phyloP scores from a whole-genome alignment of 2,329 filamentous ascomycete species.

The Phaeomoniella chlamydospora region DNA sequence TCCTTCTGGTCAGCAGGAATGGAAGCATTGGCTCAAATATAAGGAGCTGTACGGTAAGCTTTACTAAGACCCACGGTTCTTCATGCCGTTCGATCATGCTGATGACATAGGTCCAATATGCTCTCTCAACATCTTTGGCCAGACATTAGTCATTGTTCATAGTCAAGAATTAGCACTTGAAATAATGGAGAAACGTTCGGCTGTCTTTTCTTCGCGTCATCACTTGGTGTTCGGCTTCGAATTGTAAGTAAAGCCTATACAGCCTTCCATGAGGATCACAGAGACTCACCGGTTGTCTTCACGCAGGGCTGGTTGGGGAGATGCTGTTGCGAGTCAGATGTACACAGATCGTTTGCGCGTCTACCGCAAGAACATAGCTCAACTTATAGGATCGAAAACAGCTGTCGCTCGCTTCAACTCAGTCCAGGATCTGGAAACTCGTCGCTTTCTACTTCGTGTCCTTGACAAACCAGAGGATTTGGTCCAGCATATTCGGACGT shows the following conservation, averaged over 20 bases:
- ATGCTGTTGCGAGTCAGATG: slow-evolving; percentile 18
- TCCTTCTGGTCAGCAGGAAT: slow-evolving; percentile 20
- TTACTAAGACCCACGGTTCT: background rate
- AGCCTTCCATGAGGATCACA: too few species aligned
- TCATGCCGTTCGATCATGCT: background rate
- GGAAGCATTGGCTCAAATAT: slow-evolving; percentile 27
- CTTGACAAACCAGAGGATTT: slow-evolving; percentile 23
- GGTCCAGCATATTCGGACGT: slow-evolving; percentile 24
- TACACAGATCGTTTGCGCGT: slow-evolving; percentile 23
- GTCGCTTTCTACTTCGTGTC: slow-evolving; percentile 28
- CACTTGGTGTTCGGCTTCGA: slow-evolving; percentile 18
- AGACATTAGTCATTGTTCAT: slow-evolving; percentile 22
- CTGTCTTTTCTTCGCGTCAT: slow-evolving; percentile 16
- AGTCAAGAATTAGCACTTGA: slow-evolving; percentile 16
- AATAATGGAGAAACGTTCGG: slow-evolving; percentile 19
- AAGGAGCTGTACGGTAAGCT: slow-evolving; percentile 23
- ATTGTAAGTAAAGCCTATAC: background rate
- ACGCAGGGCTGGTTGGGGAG: slow-evolving; percentile 25
- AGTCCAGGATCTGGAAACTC: slow-evolving; percentile 29
- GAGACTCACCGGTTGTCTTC: background rate
- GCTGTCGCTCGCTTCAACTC: slow-evolving; percentile 23
- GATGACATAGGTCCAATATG: slow-evolving; percentile 18
- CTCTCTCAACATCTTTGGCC: slow-evolving; percentile 21
- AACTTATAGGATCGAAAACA: slow-evolving; percentile 29
- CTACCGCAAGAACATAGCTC: slow-evolving; percentile 30